Evolutionary conservation across 2,329 filamentous ascomycete genomes (phyloP), one percentile per base, ranked within the genome.

Genomic region (Paracoccidioides brasiliensis): DNA sequence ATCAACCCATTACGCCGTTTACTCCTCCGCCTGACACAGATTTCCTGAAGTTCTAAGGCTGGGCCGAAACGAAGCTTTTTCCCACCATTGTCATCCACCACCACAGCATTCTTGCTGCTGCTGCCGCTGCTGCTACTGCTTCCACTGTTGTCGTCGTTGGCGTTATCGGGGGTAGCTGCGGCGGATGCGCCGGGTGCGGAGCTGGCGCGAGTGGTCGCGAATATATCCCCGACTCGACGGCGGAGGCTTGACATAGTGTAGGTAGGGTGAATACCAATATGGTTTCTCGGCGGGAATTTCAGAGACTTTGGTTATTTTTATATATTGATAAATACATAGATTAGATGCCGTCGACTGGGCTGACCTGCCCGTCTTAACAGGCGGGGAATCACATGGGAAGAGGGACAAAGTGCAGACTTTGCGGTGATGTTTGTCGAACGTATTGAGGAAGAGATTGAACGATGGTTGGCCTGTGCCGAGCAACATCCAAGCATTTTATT

Each of bases 1-100:
- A 96, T 86, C 65, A 94, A 82, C 2, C 84, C 84, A 70, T 82
- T 87, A 59, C 84, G 82, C 62, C 88, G 81, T 72, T 91, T 94
- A 60, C 80, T 80, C 52, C 67, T 63, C 45, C 69, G 70, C 49
- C 67, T 70, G 61, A 51, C n/a, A 37, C 53, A 38, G 52, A 55
- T 48, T 37, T 54, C 38, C 57, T 61, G n/a, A 55, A 41, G 55
- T 65, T 72, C 30, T 62, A 70, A 62, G 55, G 65, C 62, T 56
- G 56, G 55, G 59, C 59, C 44, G 49, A 50, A 22, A 77, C 67
- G 55, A 67, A 64, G 41, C 63, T 64, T 7, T 64, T 61, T n/a
- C 15, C 46, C 45, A 66, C 57, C 40, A 37, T 54, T 56, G 22
- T 45, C 2, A 2, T 10, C 38, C 14, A 14, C 12, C n/a, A 37